Conservation (phyloP, 139 green algal genomes). For the Nannochloris sp. region DNA sequence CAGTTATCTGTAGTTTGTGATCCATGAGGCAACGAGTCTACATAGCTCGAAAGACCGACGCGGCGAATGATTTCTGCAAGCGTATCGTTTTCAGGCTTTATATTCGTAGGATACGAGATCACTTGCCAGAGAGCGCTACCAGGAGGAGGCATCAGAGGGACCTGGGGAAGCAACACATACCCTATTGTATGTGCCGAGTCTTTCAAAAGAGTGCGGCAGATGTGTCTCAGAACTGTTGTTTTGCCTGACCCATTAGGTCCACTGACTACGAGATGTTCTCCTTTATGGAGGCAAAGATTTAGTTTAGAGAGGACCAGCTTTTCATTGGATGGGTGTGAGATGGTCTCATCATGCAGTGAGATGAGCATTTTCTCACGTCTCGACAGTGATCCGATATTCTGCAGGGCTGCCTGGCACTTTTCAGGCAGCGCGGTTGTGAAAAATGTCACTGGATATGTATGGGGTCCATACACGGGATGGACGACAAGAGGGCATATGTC, state of each 20-base stretch:
- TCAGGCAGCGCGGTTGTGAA: slow-evolving; percentile 34
- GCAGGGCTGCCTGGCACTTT: slow-evolving; percentile 6
- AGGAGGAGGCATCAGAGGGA: slow-evolving; percentile 35
- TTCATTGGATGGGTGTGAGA: slow-evolving; percentile 6
- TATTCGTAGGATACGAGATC: slow-evolving; percentile 35
- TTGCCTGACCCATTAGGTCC: slow-evolving; percentile 44
- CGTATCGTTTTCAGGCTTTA: background rate
- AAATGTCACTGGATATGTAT: slow-evolving; percentile 38
- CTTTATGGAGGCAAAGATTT: background rate
- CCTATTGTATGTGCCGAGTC: too few relatives aligned
- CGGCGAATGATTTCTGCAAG: slow-evolving; percentile 14
- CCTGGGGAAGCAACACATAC: too few relatives aligned
- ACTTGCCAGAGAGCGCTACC: slow-evolving; percentile 39
- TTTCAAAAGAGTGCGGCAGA: too few relatives aligned
- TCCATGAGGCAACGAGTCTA: slow-evolving; percentile 10
- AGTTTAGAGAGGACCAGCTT: background rate
- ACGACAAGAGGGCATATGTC: slow-evolving; percentile 33
- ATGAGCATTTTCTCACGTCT: slow-evolving; percentile 2
- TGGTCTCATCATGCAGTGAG: slow-evolving; percentile 2
- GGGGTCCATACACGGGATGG: slow-evolving; percentile 28
- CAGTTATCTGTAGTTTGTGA: slow-evolving; percentile 6
- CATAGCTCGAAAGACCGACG: slow-evolving; percentile 32
- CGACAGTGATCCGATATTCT: background rate
- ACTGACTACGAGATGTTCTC: slow-evolving; percentile 20
- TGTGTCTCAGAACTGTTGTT: slow-evolving; percentile 27